Evolutionary conservation across 1,284 basidiomycete species (phyloP).

Genomic region (Sporisorium sorghi): DNA sequence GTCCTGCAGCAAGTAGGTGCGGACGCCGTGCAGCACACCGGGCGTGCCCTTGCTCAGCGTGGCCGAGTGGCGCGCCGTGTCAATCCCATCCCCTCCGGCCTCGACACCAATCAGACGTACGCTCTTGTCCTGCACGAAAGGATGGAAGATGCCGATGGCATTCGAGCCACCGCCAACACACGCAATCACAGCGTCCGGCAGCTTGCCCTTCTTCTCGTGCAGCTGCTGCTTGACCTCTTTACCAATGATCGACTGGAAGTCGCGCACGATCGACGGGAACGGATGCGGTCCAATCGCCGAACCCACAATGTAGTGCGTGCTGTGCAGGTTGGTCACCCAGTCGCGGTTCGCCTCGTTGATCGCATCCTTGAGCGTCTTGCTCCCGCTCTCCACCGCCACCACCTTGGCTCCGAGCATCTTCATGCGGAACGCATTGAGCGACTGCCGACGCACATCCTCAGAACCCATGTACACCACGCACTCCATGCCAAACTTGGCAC

Average conservation of each 20-base stretch:
- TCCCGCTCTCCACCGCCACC: constrained; percentile 91
- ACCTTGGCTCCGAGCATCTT: constrained; percentile 91
- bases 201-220: constrained; percentile 79
- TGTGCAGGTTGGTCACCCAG: constrained; percentile 91
- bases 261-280: constrained; percentile 97
- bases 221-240: constrained; percentile 93
- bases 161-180: constrained; percentile 98
- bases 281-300: constrained; percentile 98
- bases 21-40: constrained; percentile 94
- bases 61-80: constrained; percentile 88
- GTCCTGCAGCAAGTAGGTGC: constrained; percentile 93
- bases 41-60: constrained; percentile 89
- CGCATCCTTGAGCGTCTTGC: constrained; percentile 92
- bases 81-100: constrained; percentile 78
- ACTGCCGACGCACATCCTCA: constrained; percentile 96
- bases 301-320: constrained; percentile 95
- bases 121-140: constrained; percentile 61
- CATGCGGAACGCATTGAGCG: constrained; percentile 97
- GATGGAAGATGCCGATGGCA: constrained; percentile 79
- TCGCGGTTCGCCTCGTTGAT: constrained; percentile 75
- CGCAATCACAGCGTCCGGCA: constrained; percentile 93
- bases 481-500: constrained; percentile 94
- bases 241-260: constrained; percentile 96
- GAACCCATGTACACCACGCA: constrained; percentile 98
- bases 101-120: constrained; percentile 67